Percentiles rank a stretch among this genome's conserved stretches.
Evolutionary conservation across 2,329 filamentous ascomycete genomes (phyloP).

Genomic region (Lizonia empirigonia): DNA sequence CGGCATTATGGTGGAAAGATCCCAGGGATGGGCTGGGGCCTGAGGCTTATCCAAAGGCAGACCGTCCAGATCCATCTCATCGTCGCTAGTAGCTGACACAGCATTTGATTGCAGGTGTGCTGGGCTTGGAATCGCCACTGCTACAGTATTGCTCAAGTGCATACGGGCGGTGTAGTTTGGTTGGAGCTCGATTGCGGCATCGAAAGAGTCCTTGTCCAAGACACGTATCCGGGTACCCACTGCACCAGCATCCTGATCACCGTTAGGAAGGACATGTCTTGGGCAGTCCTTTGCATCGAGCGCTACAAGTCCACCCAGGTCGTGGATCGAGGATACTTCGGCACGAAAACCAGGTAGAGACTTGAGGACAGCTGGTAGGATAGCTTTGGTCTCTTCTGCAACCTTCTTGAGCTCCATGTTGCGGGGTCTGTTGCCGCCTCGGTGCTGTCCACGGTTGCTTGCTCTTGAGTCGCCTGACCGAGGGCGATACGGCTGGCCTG

Average conservation of each 20-base stretch:
- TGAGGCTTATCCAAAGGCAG: neutral
- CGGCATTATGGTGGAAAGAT: neutral
- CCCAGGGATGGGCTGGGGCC: neutral
- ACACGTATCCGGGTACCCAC: constrained; percentile 39
- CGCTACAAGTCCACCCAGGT: constrained; percentile 21
- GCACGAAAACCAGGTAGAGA: constrained; percentile 26
- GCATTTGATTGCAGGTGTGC: neutral
- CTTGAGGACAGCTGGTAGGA: constrained; percentile 30
- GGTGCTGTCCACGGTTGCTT: constrained; percentile 16
- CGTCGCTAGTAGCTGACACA: neutral
- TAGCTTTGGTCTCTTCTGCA: constrained; percentile 34
- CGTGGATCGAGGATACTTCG: constrained; percentile 23
- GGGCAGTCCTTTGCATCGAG: constrained; percentile 33
- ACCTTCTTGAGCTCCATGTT: constrained; percentile 31
- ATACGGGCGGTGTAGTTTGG: constrained; percentile 22
- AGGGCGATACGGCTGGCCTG: constrained; percentile 26
- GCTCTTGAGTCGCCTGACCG: constrained; percentile 1
- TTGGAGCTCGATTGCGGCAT: constrained; percentile 38
- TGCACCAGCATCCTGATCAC: constrained; percentile 22
- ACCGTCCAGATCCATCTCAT: constrained; percentile 7
- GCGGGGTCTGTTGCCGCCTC: constrained; percentile 26
- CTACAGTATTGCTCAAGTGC: constrained; percentile 7
- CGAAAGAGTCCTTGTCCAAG: constrained; percentile 42
- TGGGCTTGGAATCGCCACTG: neutral
- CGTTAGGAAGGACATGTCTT: constrained; percentile 19